These are phyloP conservation scores for Lipomyces starkeyi DNA, from an alignment of 805 yeast genomes.

Conservation along the genomic window DNA sequence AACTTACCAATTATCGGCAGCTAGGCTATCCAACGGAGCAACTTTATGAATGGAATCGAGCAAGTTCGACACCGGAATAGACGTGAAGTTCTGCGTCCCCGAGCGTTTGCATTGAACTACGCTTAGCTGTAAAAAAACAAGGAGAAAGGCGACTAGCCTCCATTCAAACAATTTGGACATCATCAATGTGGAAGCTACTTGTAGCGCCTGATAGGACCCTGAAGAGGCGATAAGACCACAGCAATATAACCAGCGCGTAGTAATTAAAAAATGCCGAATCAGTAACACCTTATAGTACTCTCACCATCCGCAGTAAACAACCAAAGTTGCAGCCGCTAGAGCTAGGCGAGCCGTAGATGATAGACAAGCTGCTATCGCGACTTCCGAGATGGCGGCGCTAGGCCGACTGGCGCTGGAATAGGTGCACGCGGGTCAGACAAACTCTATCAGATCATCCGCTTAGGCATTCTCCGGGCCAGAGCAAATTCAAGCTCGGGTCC, in stretches of 20 bases:
- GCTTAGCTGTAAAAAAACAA: background rate
- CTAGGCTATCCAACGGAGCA: background rate
- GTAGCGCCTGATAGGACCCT: background rate
- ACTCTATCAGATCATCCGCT: too few relatives aligned
- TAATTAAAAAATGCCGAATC: background rate
- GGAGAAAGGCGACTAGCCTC: background rate
- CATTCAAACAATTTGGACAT: background rate
- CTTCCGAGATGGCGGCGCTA: background rate
- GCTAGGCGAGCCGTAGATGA: background rate
- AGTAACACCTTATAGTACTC: background rate
- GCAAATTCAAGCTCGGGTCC: too few relatives aligned
- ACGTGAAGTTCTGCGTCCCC: slow-evolving; percentile 5
- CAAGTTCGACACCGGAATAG: slow-evolving; percentile 19
- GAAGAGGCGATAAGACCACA: background rate
- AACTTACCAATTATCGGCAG: slow-evolving; percentile 19
- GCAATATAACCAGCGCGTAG: background rate
- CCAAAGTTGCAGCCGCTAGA: background rate
- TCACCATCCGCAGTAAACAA: background rate
- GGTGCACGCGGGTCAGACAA: background rate
- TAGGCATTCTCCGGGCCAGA: too few relatives aligned
- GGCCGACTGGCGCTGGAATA: background rate
- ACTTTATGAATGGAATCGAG: background rate
- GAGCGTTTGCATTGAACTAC: background rate
- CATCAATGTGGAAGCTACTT: background rate
- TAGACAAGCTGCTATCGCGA: background rate